Base-by-base conservation (phyloP, 352 stramenopile genomes). In the Phytophthora fragariaefolia region DNA sequence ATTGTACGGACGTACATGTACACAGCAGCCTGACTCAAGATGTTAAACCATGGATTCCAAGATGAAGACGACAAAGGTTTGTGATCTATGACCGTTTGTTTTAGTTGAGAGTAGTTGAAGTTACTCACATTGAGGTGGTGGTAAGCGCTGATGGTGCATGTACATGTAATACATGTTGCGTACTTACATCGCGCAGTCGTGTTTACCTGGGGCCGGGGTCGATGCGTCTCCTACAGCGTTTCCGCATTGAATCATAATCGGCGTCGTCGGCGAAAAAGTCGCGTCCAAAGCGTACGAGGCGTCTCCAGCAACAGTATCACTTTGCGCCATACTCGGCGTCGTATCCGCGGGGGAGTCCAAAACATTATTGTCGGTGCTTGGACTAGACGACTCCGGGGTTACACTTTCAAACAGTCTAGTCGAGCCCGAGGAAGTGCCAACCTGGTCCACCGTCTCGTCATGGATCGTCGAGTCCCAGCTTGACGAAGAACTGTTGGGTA, bases 151-250 rank as follows among this genome's bases (percentile, higher is more conserved):
- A n/a, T n/a, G n/a, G n/a, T n/a, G n/a, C n/a, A n/a, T n/a, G n/a
- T n/a, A n/a, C n/a, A n/a, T n/a, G n/a, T n/a, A n/a, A n/a, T n/a
- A n/a, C n/a, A n/a, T n/a, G n/a, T n/a, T n/a, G n/a, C n/a, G n/a
- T n/a, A 26, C 23, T 65, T 52, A 73, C 51, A 73, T 73, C 23
- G 47, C 66, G 38, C 66, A 69, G 52, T 73, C 51, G 10, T 40
- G 40, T 18, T 69, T 61, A 28, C 9, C 42, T 0, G 52, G 10
- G 24, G 51, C 52, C 15, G 58, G 58, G 3, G 51, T 58, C 32
- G 50, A 51, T 6, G 43, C 60, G n/a, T n/a, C n/a, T 47, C 32
- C 50, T 23, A 52, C 51, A n/a, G 63, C 43, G 27, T 52, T 54
- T 22, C 53, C 50, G 23, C n/a, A n/a, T n/a, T n/a, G n/a, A n/a